These are phyloP conservation scores for Penicillium pancosmium DNA, from an alignment of 495 filamentous ascomycete genomes.

Conservation along the genomic window DNA sequence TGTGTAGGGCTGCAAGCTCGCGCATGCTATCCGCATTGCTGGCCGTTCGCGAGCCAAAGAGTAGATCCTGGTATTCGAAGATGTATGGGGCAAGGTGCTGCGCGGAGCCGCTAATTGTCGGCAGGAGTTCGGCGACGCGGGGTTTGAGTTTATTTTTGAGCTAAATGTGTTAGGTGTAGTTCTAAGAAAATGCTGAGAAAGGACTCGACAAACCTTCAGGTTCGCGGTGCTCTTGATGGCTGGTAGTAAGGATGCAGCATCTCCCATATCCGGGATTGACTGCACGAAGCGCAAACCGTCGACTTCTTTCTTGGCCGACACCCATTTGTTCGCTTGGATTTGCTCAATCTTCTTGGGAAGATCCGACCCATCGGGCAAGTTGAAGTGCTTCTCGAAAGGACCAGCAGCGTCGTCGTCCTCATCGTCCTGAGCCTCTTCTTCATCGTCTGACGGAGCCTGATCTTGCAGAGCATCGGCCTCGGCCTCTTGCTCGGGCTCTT, in stretches of 20 bases:
- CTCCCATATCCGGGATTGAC: slow-evolving; percentile 41
- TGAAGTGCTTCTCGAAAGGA: slow-evolving; percentile 82
- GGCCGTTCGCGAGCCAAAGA: slow-evolving; percentile 72
- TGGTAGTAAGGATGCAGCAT: slow-evolving; percentile 32
- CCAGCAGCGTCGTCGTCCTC: slow-evolving; percentile 55
- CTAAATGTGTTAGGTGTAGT: slow-evolving; percentile 12
- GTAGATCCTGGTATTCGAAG: slow-evolving; percentile 78
- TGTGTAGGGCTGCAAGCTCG: slow-evolving; percentile 77
- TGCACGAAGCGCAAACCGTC: slow-evolving; percentile 51
- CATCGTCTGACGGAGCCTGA: slow-evolving; percentile 46
- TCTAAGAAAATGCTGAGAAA: no score
- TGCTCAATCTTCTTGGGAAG: slow-evolving; percentile 57
- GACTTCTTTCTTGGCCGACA: slow-evolving; percentile 39
- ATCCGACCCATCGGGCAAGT: slow-evolving; percentile 57
- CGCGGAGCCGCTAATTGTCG: slow-evolving; percentile 34
- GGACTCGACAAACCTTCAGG: slow-evolving; percentile 34
- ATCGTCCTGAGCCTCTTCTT: slow-evolving; percentile 37
- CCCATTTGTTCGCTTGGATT: slow-evolving; percentile 61
- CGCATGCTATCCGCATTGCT: slow-evolving; percentile 67
- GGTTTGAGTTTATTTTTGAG: slow-evolving; percentile 50
- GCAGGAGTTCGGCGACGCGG: slow-evolving; percentile 37
- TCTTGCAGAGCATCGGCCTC: slow-evolving; percentile 35
- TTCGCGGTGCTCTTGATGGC: slow-evolving; percentile 40
- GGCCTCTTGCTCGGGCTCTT: slow-evolving; percentile 33
- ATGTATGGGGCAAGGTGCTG: slow-evolving; percentile 46